Conservation (phyloP, 257 asterid species). For the Thymus quinquecostatus region DNA sequence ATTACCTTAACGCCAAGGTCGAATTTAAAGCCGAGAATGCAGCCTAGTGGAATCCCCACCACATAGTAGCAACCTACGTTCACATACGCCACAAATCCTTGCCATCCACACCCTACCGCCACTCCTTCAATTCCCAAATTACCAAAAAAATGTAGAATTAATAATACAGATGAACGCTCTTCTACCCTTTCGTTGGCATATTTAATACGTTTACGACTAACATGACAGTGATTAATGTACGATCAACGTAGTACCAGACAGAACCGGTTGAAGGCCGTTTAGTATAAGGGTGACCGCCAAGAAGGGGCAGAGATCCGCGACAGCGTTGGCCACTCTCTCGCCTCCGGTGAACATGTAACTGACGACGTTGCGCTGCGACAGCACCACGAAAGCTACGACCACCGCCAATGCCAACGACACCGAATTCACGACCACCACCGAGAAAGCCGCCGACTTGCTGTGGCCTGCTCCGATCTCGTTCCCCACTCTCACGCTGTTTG, state of each 20-base stretch:
- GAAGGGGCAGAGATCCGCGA: conserved; percentile 58
- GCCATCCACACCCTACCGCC: conserved; percentile 81
- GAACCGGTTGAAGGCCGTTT: conserved; percentile 64
- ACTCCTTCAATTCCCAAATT: conserved; percentile 44
- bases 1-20: conserved; percentile 58
- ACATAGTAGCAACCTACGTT: conserved; percentile 61
- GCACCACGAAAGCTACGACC: conserved; percentile 35
- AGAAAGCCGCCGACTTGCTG: conserved; percentile 54
- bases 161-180: no score
- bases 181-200: no score
- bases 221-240: no score
- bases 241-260: conserved; percentile 44
- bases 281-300: conserved; percentile 59
- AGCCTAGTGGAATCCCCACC: conserved; percentile 65
- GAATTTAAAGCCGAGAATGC: conserved; percentile 57
- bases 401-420: conserved; percentile 48
- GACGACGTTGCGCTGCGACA: conserved; percentile 49
- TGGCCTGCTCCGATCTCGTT: conserved; percentile 70
- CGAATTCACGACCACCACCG: conserved; percentile 46
- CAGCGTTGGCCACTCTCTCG: conserved; percentile 61
- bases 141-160: no score
- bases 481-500: conserved; percentile 59
- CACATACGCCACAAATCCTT: conserved; percentile 64
- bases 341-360: conserved; percentile 64
- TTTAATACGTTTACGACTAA: no score